phyloP scores from a whole-genome alignment of 345 rosid genomes.

The Eucalyptus paniculata region DNA sequence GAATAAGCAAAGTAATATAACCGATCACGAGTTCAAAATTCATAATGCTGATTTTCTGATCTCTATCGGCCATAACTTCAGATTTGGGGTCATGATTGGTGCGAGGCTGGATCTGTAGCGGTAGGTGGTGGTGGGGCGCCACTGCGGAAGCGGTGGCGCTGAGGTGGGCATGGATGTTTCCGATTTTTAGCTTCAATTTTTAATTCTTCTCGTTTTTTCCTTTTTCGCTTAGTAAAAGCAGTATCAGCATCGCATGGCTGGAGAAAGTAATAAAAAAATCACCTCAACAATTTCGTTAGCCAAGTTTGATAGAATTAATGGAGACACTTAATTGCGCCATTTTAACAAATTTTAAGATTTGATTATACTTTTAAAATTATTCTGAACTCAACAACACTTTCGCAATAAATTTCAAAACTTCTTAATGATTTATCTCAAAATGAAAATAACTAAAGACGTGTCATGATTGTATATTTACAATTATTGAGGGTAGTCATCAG shows the following conservation, averaged over 20 bases:
- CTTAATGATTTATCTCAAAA: not conserved
- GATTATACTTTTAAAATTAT: not conserved
- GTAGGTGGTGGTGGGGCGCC: not conserved
- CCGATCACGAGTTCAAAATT: not conserved
- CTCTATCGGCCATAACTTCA: not conserved
- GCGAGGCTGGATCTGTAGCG: not conserved
- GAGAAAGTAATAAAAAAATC: not conserved
- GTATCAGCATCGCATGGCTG: fast-evolving
- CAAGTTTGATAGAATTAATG: not conserved
- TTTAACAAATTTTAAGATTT: not conserved
- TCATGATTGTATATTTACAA: not conserved
- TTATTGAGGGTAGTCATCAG: not conserved
- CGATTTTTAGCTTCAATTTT: not conserved
- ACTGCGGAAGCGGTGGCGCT: not conserved
- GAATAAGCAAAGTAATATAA: not conserved
- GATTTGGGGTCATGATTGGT: not conserved
- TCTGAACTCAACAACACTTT: not conserved
- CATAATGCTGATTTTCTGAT: not conserved
- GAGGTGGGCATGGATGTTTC: not conserved
- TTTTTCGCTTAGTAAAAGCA: not conserved
- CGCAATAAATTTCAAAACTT: not conserved
- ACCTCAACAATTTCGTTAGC: not conserved
- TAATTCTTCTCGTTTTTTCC: not conserved
- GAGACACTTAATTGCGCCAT: fast-evolving
- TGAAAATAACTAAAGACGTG: not conserved